Conservation (phyloP, 2,329 filamentous ascomycete species). For the Esteya vermicola region DNA sequence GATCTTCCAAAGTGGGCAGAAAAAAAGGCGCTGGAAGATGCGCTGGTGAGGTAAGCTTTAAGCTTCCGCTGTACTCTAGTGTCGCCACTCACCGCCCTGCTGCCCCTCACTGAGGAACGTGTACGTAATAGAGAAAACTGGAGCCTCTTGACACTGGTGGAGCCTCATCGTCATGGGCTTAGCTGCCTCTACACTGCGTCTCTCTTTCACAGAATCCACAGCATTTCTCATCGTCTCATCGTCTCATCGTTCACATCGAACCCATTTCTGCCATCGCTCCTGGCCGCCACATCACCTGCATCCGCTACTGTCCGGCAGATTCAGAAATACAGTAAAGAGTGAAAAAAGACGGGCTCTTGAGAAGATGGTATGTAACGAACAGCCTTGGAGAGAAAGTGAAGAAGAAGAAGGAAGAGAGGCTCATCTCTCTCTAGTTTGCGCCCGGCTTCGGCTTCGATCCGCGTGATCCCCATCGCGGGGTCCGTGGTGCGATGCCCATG, state of each 20-base stretch:
- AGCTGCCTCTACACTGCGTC: too few species aligned
- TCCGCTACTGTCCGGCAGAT: too few species aligned
- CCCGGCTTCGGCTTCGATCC: slow-evolving; percentile 5
- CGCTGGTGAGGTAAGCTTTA: background rate
- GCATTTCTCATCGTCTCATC: too few species aligned
- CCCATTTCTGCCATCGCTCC: too few species aligned
- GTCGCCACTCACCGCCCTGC: slow-evolving; percentile 1
- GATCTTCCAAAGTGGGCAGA: too few species aligned
- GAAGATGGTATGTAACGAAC: background rate
- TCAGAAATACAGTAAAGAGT: too few species aligned
- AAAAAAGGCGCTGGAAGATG: background rate
- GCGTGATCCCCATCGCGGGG: slow-evolving; percentile 15
- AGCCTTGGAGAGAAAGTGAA: background rate
- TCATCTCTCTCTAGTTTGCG: slow-evolving; percentile 2
- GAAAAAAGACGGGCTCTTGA: too few species aligned
- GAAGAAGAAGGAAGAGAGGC: too few species aligned
- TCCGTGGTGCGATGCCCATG: slow-evolving; percentile 40
- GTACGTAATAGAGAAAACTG: too few species aligned
- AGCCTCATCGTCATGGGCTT: slow-evolving; percentile 1
- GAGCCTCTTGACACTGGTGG: background rate
- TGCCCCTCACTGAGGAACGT: slow-evolving; percentile 1
- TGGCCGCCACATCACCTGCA: too few species aligned
- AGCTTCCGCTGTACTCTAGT: background rate
- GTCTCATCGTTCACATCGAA: too few species aligned
- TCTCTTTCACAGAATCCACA: too few species aligned